Evolutionary conservation across 345 rosid species (phyloP).

Genomic region (Cardamine resedifolia): DNA sequence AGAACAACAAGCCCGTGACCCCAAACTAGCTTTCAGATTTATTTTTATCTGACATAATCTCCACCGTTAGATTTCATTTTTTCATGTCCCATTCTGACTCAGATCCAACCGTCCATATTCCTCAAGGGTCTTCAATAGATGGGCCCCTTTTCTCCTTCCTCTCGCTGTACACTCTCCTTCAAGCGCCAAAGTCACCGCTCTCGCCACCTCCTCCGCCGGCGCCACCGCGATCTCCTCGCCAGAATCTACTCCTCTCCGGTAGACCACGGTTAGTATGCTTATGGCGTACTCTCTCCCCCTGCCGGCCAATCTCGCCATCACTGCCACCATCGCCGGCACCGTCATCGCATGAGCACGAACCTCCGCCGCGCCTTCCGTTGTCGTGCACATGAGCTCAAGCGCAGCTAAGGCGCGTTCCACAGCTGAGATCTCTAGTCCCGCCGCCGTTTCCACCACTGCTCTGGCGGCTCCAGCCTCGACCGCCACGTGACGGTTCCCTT

Average conservation of each 20-base stretch:
- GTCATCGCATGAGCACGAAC: constrained; percentile 75
- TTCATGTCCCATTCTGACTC: constrained; percentile 44
- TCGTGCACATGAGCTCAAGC: constrained; percentile 78
- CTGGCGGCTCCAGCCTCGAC: constrained; percentile 76
- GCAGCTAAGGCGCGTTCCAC: constrained; percentile 83
- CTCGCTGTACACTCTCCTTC: constrained; percentile 76
- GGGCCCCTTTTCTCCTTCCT: constrained; percentile 79
- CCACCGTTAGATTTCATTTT: constrained; percentile 42
- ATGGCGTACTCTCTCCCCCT: constrained; percentile 87
- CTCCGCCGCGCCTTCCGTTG: constrained; percentile 74
- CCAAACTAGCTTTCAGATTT: constrained; percentile 40
- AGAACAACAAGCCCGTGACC: constrained; percentile 45
- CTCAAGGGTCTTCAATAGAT: constrained; percentile 66
- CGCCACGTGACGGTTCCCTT: constrained; percentile 75
- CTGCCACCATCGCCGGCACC: constrained; percentile 88
- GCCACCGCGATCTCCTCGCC: constrained; percentile 45
- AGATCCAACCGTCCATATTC: constrained; percentile 61
- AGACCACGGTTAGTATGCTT: constrained; percentile 67
- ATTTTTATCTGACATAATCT: constrained; percentile 38
- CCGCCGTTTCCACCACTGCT: constrained; percentile 63
- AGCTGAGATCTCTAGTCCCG: constrained; percentile 65
- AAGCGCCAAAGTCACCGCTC: constrained; percentile 76
- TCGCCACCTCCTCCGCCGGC: constrained; percentile 84
- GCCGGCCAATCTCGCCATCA: constrained; percentile 79
- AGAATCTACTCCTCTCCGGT: constrained; percentile 32